These are phyloP conservation scores for Verticillium klebahnii DNA, from an alignment of 2,329 filamentous ascomycete genomes.

Conservation along the genomic window DNA sequence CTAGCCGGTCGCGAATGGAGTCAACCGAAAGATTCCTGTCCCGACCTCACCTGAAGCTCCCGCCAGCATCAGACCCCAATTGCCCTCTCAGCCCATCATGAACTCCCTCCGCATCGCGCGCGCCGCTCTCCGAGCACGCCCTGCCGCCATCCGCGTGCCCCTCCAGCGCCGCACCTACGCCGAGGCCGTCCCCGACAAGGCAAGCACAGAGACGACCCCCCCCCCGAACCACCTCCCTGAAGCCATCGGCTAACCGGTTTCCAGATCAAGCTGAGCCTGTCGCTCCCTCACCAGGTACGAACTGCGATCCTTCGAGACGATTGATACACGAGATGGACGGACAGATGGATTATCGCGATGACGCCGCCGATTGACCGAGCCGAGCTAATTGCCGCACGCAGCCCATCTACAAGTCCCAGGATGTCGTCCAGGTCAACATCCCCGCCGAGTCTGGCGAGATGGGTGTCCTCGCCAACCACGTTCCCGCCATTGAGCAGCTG, in stretches of 20 bases:
- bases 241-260: slow-evolving; percentile 19
- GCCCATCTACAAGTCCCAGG: slow-evolving; percentile 65
- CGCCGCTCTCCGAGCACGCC: slow-evolving; percentile 78
- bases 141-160: slow-evolving; percentile 69
- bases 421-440: slow-evolving; percentile 94
- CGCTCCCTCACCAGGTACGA: slow-evolving; percentile 96
- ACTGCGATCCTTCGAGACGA: slow-evolving; percentile 7
- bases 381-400: slow-evolving; percentile 52
- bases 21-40: slow-evolving; percentile 43
- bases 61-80: slow-evolving; percentile 45
- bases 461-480: slow-evolving; percentile 99
- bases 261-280: slow-evolving; percentile 94
- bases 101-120: slow-evolving; percentile 92
- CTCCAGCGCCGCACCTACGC: slow-evolving; percentile 88
- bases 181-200: slow-evolving; percentile 81
- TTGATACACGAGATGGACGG: slow-evolving; percentile 1
- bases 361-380: slow-evolving; percentile 19
- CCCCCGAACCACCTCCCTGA: slow-evolving; percentile 19
- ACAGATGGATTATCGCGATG: slow-evolving; percentile 2
- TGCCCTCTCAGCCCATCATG: slow-evolving; percentile 62
- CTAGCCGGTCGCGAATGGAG: slow-evolving; percentile 33
- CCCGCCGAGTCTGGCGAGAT: slow-evolving; percentile 97
- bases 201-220: slow-evolving; percentile 25
- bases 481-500: slow-evolving; percentile 97
- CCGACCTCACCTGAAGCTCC: slow-evolving; percentile 35